phyloP scores from a whole-genome alignment of 805 yeast genomes.

The Saturnispora silvae region DNA sequence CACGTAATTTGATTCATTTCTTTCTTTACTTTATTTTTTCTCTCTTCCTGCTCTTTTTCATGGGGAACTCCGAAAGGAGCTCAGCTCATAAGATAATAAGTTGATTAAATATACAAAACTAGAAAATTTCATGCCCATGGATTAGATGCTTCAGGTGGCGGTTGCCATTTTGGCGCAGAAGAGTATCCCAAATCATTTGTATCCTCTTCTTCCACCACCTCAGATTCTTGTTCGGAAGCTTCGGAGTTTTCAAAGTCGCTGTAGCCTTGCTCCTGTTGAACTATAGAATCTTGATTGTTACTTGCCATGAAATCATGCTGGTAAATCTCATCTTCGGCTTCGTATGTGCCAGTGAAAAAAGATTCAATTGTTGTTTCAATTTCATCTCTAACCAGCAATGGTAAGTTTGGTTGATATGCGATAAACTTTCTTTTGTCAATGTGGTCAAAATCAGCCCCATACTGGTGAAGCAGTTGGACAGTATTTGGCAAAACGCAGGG shows the following conservation, averaged over 20 bases:
- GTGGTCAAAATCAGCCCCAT: constrained; percentile 71
- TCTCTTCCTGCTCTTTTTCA: no score
- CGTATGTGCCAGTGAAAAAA: constrained; percentile 13
- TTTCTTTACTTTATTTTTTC: no score
- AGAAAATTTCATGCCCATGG: constrained; percentile 61
- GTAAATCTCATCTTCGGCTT: constrained; percentile 18
- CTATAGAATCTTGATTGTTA: constrained; percentile 1
- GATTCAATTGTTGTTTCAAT: constrained; percentile 57
- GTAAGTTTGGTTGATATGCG: constrained; percentile 61
- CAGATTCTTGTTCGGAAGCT: constrained; percentile 6
- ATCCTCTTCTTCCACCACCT: constrained; percentile 20
- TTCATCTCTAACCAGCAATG: constrained; percentile 58
- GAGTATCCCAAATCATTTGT: constrained; percentile 38
- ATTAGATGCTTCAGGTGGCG: constrained; percentile 31
- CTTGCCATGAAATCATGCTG: no score
- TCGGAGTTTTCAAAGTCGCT: constrained; percentile 11
- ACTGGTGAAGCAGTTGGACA: constrained; percentile 58
- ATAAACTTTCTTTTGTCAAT: constrained; percentile 41
- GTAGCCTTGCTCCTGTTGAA: neutral
- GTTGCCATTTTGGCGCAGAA: constrained; percentile 23
- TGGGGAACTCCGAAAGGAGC: neutral
- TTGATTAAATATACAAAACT: no score
- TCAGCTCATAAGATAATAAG: no score
- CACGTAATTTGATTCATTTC: no score
- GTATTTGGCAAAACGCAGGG: constrained; percentile 63